Conservation (phyloP, 2,329 filamentous ascomycete genomes). For the Clonostachys byssicola region DNA sequence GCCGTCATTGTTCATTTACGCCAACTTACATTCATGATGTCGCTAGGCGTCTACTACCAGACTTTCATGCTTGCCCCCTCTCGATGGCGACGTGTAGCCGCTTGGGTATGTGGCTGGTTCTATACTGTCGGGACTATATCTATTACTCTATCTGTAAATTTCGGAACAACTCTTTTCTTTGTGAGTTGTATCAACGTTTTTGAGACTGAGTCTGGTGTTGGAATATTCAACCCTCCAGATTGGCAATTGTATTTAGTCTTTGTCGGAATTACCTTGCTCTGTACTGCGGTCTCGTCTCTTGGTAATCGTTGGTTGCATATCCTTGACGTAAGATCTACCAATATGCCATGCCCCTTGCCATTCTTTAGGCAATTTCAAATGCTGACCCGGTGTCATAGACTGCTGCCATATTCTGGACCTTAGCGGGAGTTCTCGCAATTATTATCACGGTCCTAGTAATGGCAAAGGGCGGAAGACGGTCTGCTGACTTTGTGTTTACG, state of each 20-base stretch:
- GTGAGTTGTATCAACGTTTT: slow-evolving; percentile 52
- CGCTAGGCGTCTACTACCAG: slow-evolving; percentile 64
- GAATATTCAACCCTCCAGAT: slow-evolving; percentile 37
- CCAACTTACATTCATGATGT: neutral
- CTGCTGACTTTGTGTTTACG: slow-evolving; percentile 58
- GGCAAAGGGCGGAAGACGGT: slow-evolving; percentile 62
- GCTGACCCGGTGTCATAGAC: slow-evolving; percentile 36
- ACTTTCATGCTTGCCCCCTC: slow-evolving; percentile 67
- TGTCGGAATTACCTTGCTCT: slow-evolving; percentile 62
- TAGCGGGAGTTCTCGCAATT: slow-evolving; percentile 63
- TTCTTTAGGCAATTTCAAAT: neutral
- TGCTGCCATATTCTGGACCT: slow-evolving; percentile 70
- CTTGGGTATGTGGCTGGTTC: slow-evolving; percentile 71
- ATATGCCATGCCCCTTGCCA: slow-evolving; percentile 1
- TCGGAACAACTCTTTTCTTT: slow-evolving; percentile 66
- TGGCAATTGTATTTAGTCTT: slow-evolving; percentile 72
- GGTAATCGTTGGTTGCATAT: slow-evolving; percentile 62
- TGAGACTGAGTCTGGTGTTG: slow-evolving; percentile 32
- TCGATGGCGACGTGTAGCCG: slow-evolving; percentile 56
- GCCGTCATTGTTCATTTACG: neutral
- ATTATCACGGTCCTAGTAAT: slow-evolving; percentile 57
- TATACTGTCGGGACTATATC: slow-evolving; percentile 80
- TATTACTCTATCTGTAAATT: slow-evolving; percentile 78
- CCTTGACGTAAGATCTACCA: slow-evolving; percentile 57
- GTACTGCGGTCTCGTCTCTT: slow-evolving; percentile 60